Conservation (phyloP, 768 basidiomycete species). For the Podaxis sp. region DNA sequence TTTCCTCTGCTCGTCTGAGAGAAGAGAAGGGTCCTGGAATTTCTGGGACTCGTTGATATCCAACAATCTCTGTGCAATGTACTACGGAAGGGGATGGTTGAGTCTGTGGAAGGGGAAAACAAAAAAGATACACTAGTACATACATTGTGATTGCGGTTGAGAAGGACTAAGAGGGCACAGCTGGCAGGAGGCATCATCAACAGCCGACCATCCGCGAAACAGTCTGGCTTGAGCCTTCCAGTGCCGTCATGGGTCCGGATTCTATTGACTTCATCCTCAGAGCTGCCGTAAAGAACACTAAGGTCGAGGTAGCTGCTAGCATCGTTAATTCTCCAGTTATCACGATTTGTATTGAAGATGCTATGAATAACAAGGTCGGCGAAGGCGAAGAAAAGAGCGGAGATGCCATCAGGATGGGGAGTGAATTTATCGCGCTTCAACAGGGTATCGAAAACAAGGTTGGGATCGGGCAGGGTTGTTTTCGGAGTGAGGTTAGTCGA, state of each 20-base stretch:
- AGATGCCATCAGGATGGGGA: slow-evolving; percentile 67
- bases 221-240: slow-evolving; percentile 65
- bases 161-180: slow-evolving; percentile 64
- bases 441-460: slow-evolving; percentile 69
- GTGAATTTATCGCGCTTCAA: slow-evolving; percentile 48
- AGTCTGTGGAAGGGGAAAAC: not conserved
- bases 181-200: slow-evolving; percentile 71
- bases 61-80: slow-evolving; percentile 63
- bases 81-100: slow-evolving; percentile 39
- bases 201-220: slow-evolving; percentile 65
- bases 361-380: slow-evolving; percentile 75
- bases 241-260: slow-evolving; percentile 65
- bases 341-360: slow-evolving; percentile 58
- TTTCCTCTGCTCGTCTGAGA: slow-evolving; percentile 20
- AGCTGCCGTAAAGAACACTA: slow-evolving; percentile 70
- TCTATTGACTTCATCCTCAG: slow-evolving; percentile 38
- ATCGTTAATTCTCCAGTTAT: slow-evolving; percentile 54
- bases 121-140: slow-evolving; percentile 20
- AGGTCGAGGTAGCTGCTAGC: slow-evolving; percentile 77
- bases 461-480: slow-evolving; percentile 59
- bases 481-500: slow-evolving; percentile 39
- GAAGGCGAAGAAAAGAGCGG: slow-evolving; percentile 75
- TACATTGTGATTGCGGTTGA: slow-evolving; percentile 76
- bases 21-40: slow-evolving; percentile 31
- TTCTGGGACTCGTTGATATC: slow-evolving; percentile 64